Evolutionary conservation across 2,329 filamentous ascomycete genomes (phyloP).

Genomic region (Moelleriella libera): DNA sequence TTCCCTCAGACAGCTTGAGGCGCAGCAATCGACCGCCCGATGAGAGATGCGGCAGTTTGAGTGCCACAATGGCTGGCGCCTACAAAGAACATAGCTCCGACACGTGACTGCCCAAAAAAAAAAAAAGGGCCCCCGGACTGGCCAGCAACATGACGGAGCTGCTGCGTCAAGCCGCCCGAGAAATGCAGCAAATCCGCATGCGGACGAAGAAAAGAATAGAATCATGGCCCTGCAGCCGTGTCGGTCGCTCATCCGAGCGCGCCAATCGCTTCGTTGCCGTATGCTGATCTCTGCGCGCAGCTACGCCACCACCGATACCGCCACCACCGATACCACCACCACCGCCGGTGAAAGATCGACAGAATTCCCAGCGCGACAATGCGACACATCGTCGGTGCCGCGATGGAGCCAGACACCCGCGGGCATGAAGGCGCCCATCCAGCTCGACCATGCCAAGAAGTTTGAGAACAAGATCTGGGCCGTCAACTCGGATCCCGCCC

Average conservation of each 20-base stretch:
- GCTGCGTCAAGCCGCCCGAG: too few species aligned
- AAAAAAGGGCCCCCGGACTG: too few species aligned
- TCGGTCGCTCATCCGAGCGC: slow-evolving; percentile 14
- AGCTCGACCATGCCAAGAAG: slow-evolving; percentile 40
- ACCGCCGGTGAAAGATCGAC: too few species aligned
- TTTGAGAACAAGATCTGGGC: slow-evolving; percentile 40
- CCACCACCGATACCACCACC: too few species aligned
- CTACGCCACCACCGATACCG: slow-evolving; percentile 11
- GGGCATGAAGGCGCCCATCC: slow-evolving; percentile 57
- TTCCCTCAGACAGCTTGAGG: too few species aligned
- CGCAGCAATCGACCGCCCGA: too few species aligned
- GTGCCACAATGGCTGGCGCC: too few species aligned
- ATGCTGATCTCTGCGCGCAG: slow-evolving; percentile 11
- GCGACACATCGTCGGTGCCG: slow-evolving; percentile 19
- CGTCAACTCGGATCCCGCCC: slow-evolving; percentile 62
- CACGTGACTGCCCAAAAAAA: too few species aligned
- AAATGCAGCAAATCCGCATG: neutral
- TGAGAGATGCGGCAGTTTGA: too few species aligned
- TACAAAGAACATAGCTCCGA: too few species aligned
- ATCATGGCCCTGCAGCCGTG: slow-evolving; percentile 20
- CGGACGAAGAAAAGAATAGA: neutral
- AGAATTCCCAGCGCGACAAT: too few species aligned
- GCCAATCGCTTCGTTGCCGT: slow-evolving; percentile 10
- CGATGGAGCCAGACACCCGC: slow-evolving; percentile 60
- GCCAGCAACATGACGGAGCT: too few species aligned